phyloP scores from a whole-genome alignment of 176 grass and related monocot genomes.

The Paspalum notatum region DNA sequence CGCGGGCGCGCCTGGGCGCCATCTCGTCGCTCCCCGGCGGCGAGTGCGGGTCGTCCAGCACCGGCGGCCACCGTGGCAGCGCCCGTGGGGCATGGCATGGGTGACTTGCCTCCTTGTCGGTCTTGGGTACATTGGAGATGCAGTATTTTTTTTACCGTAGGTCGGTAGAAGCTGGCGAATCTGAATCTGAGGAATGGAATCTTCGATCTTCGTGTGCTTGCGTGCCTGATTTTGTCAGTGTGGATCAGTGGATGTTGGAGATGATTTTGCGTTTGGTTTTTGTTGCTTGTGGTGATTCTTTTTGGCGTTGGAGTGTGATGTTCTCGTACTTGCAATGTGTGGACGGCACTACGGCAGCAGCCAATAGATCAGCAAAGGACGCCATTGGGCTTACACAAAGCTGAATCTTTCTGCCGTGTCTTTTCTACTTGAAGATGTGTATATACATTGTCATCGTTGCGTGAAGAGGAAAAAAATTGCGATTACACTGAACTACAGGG shows the following conservation, averaged over 20 bases:
- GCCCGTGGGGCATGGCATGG: background rate
- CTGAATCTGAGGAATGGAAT: background rate
- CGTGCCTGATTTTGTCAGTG: background rate
- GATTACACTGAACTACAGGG: too few species aligned
- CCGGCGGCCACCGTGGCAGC: slow-evolving; percentile 41
- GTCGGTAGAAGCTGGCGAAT: background rate
- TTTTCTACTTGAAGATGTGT: background rate
- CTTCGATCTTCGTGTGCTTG: background rate
- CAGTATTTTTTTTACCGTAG: background rate
- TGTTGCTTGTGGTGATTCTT: background rate
- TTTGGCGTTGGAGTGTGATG: background rate
- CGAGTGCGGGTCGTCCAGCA: slow-evolving; percentile 69
- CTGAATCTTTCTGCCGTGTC: background rate
- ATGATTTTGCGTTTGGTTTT: background rate
- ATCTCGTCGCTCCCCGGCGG: slow-evolving; percentile 49
- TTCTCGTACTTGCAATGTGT: too few species aligned
- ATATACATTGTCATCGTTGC: too few species aligned
- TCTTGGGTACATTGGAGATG: background rate
- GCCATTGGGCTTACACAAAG: background rate
- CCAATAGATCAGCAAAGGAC: too few species aligned
- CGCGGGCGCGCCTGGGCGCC: slow-evolving; percentile 35
- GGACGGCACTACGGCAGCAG: too few species aligned
- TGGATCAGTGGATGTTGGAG: background rate
- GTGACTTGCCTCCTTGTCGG: background rate
- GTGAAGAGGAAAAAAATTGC: too few species aligned